Evolutionary conservation across 441 rosid genomes (phyloP), one percentile per base, ranked within the genome.

Genomic region (Viola pubescens): DNA sequence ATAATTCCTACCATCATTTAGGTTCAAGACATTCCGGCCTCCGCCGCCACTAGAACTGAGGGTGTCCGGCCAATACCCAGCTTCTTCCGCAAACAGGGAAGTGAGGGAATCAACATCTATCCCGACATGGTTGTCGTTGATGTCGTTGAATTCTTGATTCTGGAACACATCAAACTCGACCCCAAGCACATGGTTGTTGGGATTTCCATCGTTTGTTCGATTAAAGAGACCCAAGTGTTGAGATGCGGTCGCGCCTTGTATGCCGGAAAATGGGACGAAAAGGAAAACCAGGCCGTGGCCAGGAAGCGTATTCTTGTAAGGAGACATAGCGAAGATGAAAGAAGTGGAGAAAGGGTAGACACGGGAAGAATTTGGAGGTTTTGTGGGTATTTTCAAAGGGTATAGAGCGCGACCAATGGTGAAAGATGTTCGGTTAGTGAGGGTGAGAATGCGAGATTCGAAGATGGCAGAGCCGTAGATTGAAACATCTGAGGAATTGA

Each of bases 201-300:
- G 12, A 9, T 48, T 52, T 1, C 83, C 81, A 56, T 79, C 73
- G 51, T 78, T 81, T 2, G 85, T 87, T 9, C 74, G 54, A 66
- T 87, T 83, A 46, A 78, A 54, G 8, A 89, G 63, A 49, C 89
- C 89, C 3, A 89, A 61, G 66, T 89, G 55, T 16, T 82, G 87
- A 16, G 87, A 19, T 1, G 67, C 26, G 60, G 58, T 81, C 0
- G 91, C 65, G 0, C 88, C 81, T 1, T 70, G 11, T 48, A 83
- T 71, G 9, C 87, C 82, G 0, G 68, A 61, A 1, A 55, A 54
- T 0, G 88, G 90, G 7, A 70, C 64, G 49, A 85, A 87, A 59
- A 89, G 52, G 56, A 89, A 81, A 9, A 83, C 97, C 0, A 85
- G 9, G 14, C 92, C 92, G 53, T 87, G 95, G 0, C 92, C 85